These are phyloP conservation scores for Entomophthora muscae DNA, from an alignment of 371 early-diverging fungal genomes.

Conservation along the genomic window DNA sequence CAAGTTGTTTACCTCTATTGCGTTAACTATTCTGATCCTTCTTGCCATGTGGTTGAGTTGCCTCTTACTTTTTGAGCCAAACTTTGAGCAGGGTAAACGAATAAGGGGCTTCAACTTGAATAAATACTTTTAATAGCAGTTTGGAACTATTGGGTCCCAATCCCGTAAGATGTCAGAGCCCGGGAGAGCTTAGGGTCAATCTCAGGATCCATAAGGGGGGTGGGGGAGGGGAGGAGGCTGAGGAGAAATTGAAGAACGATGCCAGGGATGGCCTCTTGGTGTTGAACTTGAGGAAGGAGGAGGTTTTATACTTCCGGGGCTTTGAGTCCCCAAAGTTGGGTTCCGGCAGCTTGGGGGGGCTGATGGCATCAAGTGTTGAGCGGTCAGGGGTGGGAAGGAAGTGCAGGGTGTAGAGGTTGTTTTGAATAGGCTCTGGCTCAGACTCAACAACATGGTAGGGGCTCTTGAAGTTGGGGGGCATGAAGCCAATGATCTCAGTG, in stretches of 20 bases:
- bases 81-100: too few species aligned
- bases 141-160: background rate
- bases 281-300: background rate
- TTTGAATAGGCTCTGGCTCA: background rate
- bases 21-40: too few species aligned
- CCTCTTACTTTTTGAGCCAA: too few species aligned
- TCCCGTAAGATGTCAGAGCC: background rate
- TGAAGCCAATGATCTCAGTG: constrained; percentile 1
- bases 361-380: background rate
- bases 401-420: background rate
- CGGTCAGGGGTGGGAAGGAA: background rate
- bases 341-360: background rate
- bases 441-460: background rate
- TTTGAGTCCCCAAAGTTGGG: background rate
- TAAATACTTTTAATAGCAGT: too few species aligned
- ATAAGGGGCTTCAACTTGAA: too few species aligned
- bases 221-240: background rate
- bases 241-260: background rate
- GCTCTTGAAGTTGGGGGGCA: constrained; percentile 8
- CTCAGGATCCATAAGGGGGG: background rate
- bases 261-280: background rate
- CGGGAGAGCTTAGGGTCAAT: background rate
- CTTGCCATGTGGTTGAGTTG: too few species aligned
- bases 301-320: background rate
- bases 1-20: too few species aligned